Base-by-base conservation (phyloP, 225 moss, liverwort and hornwort genomes). In the Bryoerythrophyllum caledonicum region DNA sequence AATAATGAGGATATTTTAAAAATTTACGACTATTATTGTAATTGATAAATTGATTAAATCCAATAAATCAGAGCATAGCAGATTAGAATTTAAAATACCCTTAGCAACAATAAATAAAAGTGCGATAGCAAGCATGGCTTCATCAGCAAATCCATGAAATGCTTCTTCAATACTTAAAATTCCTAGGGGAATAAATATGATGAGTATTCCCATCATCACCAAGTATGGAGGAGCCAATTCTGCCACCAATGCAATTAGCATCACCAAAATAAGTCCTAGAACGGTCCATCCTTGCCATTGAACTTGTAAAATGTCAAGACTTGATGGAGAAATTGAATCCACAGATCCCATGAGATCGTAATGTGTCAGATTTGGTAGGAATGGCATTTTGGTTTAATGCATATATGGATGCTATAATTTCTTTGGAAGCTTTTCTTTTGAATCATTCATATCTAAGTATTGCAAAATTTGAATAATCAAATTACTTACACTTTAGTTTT, bases 261-360 rank as follows among this genome's bases (percentile, higher is more conserved):
- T 97, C 14, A 82, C 59, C 1, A 79, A 85, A 80, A 97, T 82
- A 40, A 97, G 80, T 4, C 86, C 88, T 1, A 97, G 75, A 2
- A 91, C 91, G 11, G 86, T 87, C 90, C 94, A 97, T 86, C 90
- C 92, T 81, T 97, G 92, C 96, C 94, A 97, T 79, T 90, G 82
- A 3, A 96, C 82, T 30, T 77, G 77, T 5, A 87, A 84, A 0
- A 79, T 28, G 3, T 83, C 78, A 63, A 79, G 0, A 51, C 20
- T 79, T 25, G 79, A 61, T 37, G 58, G 62, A 20, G 43, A 41
- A 63, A 34, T 1, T 12, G 8, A 10, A 0, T 64, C 14, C 37
- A 5, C 3, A 10, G 0, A 30, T 12, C 7, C 9, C 26, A 67
- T 71, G 1, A 21, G 55, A 7, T 82, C 78, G 11, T 37, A 3